Conservation (phyloP, 305 asterid species). For the Solanum chacoense region DNA sequence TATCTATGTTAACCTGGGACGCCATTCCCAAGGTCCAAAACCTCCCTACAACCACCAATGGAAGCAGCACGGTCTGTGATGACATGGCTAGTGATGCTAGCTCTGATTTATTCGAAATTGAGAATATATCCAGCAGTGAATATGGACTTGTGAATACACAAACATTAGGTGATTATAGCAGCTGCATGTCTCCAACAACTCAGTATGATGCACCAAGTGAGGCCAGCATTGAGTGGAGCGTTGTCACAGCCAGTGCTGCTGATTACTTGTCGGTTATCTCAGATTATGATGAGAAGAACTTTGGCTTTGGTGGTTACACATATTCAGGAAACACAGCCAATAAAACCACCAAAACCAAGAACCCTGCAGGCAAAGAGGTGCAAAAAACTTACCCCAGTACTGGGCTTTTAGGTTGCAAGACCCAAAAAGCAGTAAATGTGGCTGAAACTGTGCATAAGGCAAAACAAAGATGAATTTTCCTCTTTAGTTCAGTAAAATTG, state of each 20-base stretch:
- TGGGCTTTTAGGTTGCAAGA: slow-evolving; percentile 27
- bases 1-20: slow-evolving; percentile 97
- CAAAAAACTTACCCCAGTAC: neutral
- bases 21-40: slow-evolving; percentile 43
- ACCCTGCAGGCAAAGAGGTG: slow-evolving; percentile 11
- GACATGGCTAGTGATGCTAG: slow-evolving; percentile 86
- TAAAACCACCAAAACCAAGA: neutral
- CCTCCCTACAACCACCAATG: slow-evolving; percentile 19
- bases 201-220: slow-evolving; percentile 76
- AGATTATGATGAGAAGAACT: slow-evolving; percentile 33
- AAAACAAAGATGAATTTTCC: slow-evolving; percentile 9
- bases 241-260: slow-evolving; percentile 74
- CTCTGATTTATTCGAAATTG: slow-evolving; percentile 81
- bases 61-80: slow-evolving; percentile 30
- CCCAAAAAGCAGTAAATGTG: neutral
- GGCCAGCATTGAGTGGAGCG: slow-evolving; percentile 88
- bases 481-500: neutral
- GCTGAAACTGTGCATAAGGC: neutral
- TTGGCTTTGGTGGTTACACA: slow-evolving; percentile 11
- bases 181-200: slow-evolving; percentile 49
- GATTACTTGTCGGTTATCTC: slow-evolving; percentile 41
- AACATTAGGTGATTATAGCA: slow-evolving; percentile 13
- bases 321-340: neutral
- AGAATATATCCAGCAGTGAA: slow-evolving; percentile 39
- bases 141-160: slow-evolving; percentile 13